Conservation (phyloP, 371 early-diverging fungal species). For the Rhizopus delemar region DNA sequence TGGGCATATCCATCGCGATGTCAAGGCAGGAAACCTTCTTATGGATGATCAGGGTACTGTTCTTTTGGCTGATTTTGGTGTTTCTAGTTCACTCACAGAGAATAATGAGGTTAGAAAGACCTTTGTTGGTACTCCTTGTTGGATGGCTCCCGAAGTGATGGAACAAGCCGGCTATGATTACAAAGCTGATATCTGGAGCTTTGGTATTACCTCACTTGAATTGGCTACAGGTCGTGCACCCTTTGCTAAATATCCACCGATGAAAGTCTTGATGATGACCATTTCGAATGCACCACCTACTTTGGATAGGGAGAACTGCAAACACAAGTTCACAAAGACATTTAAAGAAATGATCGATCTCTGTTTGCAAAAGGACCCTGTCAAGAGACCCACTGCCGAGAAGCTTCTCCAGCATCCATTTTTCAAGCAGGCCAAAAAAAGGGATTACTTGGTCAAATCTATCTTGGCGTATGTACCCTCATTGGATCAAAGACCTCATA, state of each 20-base stretch:
- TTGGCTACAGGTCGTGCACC: constrained; percentile 90
- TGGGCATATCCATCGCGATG: constrained; percentile 89
- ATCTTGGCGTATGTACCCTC: constrained; percentile 73
- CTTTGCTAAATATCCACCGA: constrained; percentile 85
- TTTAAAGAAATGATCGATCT: constrained; percentile 87
- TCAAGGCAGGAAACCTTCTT: constrained; percentile 87
- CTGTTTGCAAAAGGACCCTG: constrained; percentile 84
- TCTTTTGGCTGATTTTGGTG: constrained; percentile 90
- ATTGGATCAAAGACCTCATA: constrained; percentile 64
- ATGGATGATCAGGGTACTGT: constrained; percentile 82
- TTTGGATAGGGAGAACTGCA: constrained; percentile 73
- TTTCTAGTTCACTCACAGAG: constrained; percentile 75
- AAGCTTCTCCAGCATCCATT: constrained; percentile 78
- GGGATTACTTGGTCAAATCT: constrained; percentile 60
- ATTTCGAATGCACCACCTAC: constrained; percentile 82
- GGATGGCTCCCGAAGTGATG: constrained; percentile 89
- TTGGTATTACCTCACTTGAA: constrained; percentile 89
- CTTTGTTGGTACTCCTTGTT: constrained; percentile 72
- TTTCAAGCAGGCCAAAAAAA: constrained; percentile 80
- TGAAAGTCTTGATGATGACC: constrained; percentile 86
- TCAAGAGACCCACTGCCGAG: constrained; percentile 78
- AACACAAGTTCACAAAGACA: constrained; percentile 72
- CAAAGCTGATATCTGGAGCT: constrained; percentile 92
- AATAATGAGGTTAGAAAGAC: constrained; percentile 80
- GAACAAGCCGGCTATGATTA: constrained; percentile 79